phyloP scores from a whole-genome alignment of 2,329 filamentous ascomycete genomes.

The Claviceps pazoutovae region DNA sequence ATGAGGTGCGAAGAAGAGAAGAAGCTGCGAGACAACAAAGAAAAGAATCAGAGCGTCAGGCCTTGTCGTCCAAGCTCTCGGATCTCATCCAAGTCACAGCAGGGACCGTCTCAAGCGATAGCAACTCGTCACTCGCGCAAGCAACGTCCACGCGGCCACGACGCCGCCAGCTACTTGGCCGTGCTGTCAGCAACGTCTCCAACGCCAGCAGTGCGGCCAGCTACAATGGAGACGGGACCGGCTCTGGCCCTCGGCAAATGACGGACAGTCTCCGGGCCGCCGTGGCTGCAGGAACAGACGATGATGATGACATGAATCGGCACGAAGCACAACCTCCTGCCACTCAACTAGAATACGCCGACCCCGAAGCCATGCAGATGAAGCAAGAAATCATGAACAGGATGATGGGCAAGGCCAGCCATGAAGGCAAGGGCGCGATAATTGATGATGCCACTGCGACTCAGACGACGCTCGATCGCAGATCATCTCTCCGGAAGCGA shows the following conservation, averaged over 20 bases:
- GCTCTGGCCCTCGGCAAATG: constrained; percentile 10
- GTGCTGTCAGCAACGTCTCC: constrained; percentile 44
- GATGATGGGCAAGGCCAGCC: constrained; percentile 20
- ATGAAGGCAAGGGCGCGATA: not conserved
- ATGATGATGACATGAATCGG: constrained; percentile 11
- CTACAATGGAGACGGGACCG: constrained; percentile 12
- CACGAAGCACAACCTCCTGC: constrained; percentile 23
- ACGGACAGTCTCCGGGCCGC: constrained; percentile 4
- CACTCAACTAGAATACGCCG: constrained; percentile 41
- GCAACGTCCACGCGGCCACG: constrained; percentile 13
- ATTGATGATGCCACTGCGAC: not conserved
- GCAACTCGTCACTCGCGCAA: constrained; percentile 7
- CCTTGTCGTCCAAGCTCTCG: constrained; percentile 28
- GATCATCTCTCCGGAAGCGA: constrained; percentile 2
- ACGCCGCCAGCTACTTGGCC: constrained; percentile 40
- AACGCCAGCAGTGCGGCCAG: constrained; percentile 33
- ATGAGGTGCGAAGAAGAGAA: constrained; percentile 4
- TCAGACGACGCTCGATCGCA: not conserved
- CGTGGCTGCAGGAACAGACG: constrained; percentile 3
- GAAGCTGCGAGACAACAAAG: constrained; percentile 13
- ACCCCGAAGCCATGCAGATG: constrained; percentile 31
- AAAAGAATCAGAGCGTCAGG: constrained; percentile 25
- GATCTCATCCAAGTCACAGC: constrained; percentile 22
- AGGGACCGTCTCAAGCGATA: constrained; percentile 1
- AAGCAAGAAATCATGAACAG: constrained; percentile 31